Percentiles rank a stretch among this genome's conserved stretches.
These are phyloP conservation scores for Gyrodon lividus DNA, from an alignment of 768 basidiomycete species.

Conservation along the genomic window DNA sequence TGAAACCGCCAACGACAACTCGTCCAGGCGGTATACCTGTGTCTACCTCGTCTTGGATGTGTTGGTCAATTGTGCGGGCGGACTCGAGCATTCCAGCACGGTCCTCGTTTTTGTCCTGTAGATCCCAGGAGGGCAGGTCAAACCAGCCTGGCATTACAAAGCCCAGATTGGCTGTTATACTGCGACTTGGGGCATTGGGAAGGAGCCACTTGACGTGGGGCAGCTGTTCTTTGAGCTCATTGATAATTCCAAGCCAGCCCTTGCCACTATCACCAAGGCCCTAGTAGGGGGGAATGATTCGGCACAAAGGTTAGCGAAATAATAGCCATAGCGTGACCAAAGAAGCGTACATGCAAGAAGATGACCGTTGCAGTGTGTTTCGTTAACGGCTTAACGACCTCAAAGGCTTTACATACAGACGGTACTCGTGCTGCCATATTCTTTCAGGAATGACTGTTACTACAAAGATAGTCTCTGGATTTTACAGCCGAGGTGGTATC, in stretches of 20 bases:
- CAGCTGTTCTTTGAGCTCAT: constrained; percentile 58
- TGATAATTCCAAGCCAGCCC: constrained; percentile 78
- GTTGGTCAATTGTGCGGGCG: constrained; percentile 55
- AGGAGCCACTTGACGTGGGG: constrained; percentile 88
- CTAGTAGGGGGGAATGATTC: constrained; percentile 34
- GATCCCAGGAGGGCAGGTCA: constrained; percentile 68
- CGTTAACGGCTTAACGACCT: constrained; percentile 51
- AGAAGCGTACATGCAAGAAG: constrained; percentile 74
- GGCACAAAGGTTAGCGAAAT: constrained; percentile 5
- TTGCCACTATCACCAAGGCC: constrained; percentile 73
- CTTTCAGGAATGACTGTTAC: not conserved
- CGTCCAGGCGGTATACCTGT: constrained; percentile 64
- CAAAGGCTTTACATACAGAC: constrained; percentile 30
- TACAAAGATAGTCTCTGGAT: not conserved
- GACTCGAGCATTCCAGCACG: constrained; percentile 57
- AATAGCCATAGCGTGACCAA: not conserved
- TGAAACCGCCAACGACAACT: constrained; percentile 87
- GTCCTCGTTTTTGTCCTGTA: constrained; percentile 61
- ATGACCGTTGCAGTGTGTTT: constrained; percentile 86
- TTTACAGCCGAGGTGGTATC: not conserved
- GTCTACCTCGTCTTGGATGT: constrained; percentile 75
- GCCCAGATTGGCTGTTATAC: constrained; percentile 77
- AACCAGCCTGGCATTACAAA: constrained; percentile 79
- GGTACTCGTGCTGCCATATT: constrained; percentile 19
- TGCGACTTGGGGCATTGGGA: constrained; percentile 33